A percentile compares a stretch with the other conserved stretches of the same genome.
Conservation (phyloP, 2,329 filamentous ascomycete species). For the Penicillium sp. region DNA sequence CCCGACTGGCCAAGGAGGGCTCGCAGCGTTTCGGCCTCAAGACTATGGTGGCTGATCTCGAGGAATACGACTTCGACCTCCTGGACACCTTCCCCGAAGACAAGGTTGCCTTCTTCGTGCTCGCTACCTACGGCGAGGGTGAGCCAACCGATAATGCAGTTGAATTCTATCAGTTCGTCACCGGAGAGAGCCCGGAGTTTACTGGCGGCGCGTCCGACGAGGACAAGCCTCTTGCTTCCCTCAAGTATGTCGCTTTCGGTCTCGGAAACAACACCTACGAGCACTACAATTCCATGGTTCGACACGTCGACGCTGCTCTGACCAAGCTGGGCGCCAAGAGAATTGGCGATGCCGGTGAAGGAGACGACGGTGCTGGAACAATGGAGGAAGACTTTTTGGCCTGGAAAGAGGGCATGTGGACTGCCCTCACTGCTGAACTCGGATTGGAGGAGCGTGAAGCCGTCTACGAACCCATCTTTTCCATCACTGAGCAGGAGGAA, state of each 20-base stretch:
- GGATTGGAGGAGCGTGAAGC: constrained; percentile 90
- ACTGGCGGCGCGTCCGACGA: constrained; percentile 60
- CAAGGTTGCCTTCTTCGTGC: constrained; percentile 89
- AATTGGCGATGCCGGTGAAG: constrained; percentile 86
- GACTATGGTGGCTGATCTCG: constrained; percentile 96
- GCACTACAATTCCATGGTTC: constrained; percentile 98
- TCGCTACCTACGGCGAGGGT: constrained; percentile 96
- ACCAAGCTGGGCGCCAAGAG: constrained; percentile 76
- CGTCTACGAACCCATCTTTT: constrained; percentile 90
- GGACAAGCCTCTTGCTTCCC: constrained; percentile 70
- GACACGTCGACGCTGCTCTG: constrained; percentile 78
- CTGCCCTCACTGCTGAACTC: constrained; percentile 76
- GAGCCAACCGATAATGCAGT: constrained; percentile 98
- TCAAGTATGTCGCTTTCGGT: constrained; percentile 93
- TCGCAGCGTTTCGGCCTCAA: constrained; percentile 93
- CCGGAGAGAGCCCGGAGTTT: constrained; percentile 74
- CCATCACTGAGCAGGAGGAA: constrained; percentile 70
- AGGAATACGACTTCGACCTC: constrained; percentile 96
- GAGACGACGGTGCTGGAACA: constrained; percentile 94
- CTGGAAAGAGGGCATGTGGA: constrained; percentile 99
- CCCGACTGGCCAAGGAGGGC: constrained; percentile 92
- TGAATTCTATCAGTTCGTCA: constrained; percentile 97
- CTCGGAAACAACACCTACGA: constrained; percentile 99
- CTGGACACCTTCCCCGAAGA: constrained; percentile 83
- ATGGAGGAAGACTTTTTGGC: constrained; percentile 99